phyloP scores from a whole-genome alignment of 768 basidiomycete genomes.

The Termitomyces eurrhizus region DNA sequence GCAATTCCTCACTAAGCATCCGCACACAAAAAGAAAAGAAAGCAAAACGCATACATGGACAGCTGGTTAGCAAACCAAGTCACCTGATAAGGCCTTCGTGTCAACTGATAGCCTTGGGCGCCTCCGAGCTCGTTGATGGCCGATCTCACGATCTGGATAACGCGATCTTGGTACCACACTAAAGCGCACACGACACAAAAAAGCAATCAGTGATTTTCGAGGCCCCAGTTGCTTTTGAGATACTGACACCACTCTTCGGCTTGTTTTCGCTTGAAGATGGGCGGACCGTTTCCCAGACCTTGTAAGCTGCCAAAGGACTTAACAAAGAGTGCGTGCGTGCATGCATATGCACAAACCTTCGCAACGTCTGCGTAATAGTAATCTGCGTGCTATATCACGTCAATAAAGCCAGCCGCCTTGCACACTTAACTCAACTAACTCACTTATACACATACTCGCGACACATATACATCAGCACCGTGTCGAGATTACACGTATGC shows the following conservation, averaged over 20 bases:
- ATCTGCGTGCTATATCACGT: slow-evolving; percentile 51
- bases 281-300: slow-evolving; percentile 43
- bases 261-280: slow-evolving; percentile 65
- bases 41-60: slow-evolving; percentile 42
- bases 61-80: slow-evolving; percentile 71
- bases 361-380: slow-evolving; percentile 57
- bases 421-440: too few relatives aligned
- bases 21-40: not conserved
- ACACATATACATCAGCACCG: slow-evolving; percentile 59
- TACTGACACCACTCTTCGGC: slow-evolving; percentile 78
- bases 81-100: slow-evolving; percentile 65
- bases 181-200: not conserved
- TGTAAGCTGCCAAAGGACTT: slow-evolving; percentile 33
- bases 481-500: slow-evolving; percentile 71
- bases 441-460: slow-evolving; percentile 76
- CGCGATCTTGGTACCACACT: slow-evolving; percentile 69
- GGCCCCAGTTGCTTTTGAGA: too few relatives aligned
- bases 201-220: not conserved
- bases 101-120: slow-evolving; percentile 50
- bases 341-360: slow-evolving; percentile 43
- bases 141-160: slow-evolving; percentile 56
- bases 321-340: not conserved
- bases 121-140: slow-evolving; percentile 51
- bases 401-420: not conserved
- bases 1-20: not conserved